Conservation (phyloP, 495 filamentous ascomycete species). For the Hyaloscypha finlandica region DNA sequence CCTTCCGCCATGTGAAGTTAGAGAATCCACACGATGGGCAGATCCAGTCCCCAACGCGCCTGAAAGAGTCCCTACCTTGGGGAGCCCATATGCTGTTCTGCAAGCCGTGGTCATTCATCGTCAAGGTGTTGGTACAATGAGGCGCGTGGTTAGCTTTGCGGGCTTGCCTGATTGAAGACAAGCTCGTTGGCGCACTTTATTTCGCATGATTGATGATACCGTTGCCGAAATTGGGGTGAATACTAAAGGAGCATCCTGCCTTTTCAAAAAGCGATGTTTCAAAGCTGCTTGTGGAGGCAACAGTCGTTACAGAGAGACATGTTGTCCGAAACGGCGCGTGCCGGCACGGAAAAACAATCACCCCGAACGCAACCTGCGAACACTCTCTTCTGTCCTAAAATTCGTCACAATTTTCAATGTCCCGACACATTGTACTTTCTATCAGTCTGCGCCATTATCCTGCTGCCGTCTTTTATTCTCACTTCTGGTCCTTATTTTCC, state of each 20-base stretch:
- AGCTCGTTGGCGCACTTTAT: neutral
- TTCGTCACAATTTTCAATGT: neutral
- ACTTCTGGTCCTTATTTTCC: neutral
- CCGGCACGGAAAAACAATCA: neutral
- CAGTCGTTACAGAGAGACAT: neutral
- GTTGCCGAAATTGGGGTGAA: neutral
- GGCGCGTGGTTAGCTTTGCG: neutral
- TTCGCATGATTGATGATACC: neutral
- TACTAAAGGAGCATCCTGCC: neutral
- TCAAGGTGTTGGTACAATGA: neutral
- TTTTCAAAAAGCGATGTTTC: neutral
- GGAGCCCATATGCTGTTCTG: slow-evolving; percentile 2
- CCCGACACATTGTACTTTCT: neutral
- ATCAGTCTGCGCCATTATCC: neutral
- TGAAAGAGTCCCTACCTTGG: neutral
- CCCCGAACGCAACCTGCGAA: too few relatives aligned
- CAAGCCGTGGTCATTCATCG: neutral
- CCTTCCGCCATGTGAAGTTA: slow-evolving; percentile 31
- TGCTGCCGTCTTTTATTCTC: neutral
- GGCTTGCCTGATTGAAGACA: neutral
- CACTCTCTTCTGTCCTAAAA: neutral
- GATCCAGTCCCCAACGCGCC: slow-evolving; percentile 17
- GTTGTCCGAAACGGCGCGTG: neutral
- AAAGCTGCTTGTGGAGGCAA: neutral
- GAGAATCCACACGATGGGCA: slow-evolving; percentile 51